Conservation (phyloP, 106 monocot genomes). For the Vanilla planifolia region DNA sequence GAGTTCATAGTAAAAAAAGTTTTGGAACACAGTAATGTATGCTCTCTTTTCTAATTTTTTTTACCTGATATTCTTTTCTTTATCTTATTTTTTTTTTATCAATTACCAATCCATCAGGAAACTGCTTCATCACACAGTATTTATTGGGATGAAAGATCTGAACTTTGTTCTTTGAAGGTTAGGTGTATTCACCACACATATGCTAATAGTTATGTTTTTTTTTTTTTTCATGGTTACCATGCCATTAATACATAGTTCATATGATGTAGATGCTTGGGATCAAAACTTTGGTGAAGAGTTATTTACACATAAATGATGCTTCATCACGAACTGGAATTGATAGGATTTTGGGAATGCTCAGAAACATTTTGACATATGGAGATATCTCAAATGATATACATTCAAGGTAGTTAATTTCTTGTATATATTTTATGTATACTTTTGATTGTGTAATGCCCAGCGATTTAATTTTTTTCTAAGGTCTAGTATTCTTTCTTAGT, state of each 20-base stretch:
- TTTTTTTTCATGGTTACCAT: slow-evolving; percentile 1
- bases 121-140: slow-evolving; percentile 12
- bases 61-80: not conserved
- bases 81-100: too few relatives aligned
- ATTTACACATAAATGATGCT: slow-evolving; percentile 79
- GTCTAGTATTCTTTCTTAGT: slow-evolving; percentile 31
- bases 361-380: slow-evolving; percentile 68
- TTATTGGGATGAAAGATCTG: slow-evolving; percentile 66
- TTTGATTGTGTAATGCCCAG: not conserved
- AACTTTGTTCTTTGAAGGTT: slow-evolving; percentile 84
- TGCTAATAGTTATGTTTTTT: not conserved
- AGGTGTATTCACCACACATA: slow-evolving; percentile 2
- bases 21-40: slow-evolving; percentile 66
- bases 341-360: slow-evolving; percentile 63
- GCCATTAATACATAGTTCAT: not conserved
- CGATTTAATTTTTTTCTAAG: slow-evolving; percentile 1
- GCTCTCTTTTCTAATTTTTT: slow-evolving; percentile 7
- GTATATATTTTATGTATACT: not conserved
- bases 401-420: slow-evolving; percentile 47
- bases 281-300: slow-evolving; percentile 97
- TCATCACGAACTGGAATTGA: slow-evolving; percentile 75
- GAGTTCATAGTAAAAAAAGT: slow-evolving; percentile 73
- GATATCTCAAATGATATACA: slow-evolving; percentile 60
- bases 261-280: slow-evolving; percentile 68
- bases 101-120: not conserved